Base-by-base conservation (phyloP, 2,329 filamentous ascomycete genomes). In the Alternaria triticina region DNA sequence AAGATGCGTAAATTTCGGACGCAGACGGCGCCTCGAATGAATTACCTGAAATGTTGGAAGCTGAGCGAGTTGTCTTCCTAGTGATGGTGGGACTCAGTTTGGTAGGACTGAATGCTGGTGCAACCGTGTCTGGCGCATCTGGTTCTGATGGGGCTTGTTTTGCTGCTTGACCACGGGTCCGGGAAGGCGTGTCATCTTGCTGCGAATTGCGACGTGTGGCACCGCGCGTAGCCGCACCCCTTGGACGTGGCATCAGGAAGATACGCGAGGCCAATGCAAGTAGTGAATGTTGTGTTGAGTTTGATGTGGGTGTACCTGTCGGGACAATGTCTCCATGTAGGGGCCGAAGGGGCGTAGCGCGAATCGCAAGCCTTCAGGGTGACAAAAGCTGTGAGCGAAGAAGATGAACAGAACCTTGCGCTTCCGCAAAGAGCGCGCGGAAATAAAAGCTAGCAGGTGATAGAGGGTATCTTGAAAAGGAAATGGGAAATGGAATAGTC, bases 41-140 rank as follows among this genome's bases (percentile, higher is more conserved):
- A 51, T 76, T 74, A 49, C 71, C 77, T 28, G 77, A 77, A 46
- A 77, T 71, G 54, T 74, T 77, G n/a, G 77, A 79, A 40, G 74
- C 74, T 40, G 77, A 76, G 17, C 78, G 74, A 44, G 78, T 79
- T 2, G 74, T 72, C 47, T 79, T 79, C 33, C 75, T 70, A n/a
- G 74, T 71, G 36, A 74, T 44, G 17, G 65, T 70, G 20, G 70
- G 71, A 66, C 69, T 77, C 62, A 70, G 60, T 56, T 71, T 72
- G 47, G 66, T 68, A 10, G 73, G 69, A 62, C 64, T 76, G 55
- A 66, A 54, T 55, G 69, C 74, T 64, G 74, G 66, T 62, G 73
- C 65, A 22, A 69, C 67, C 55, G 65, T 66, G 36, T 75, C 75
- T 50, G 62, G 57, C 12, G 69, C 69, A 63, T 77, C 74, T 71